Percentiles rank a stretch among this genome's conserved stretches.
phyloP scores from a whole-genome alignment of 140 eudicot species.

The Artemisia princeps region DNA sequence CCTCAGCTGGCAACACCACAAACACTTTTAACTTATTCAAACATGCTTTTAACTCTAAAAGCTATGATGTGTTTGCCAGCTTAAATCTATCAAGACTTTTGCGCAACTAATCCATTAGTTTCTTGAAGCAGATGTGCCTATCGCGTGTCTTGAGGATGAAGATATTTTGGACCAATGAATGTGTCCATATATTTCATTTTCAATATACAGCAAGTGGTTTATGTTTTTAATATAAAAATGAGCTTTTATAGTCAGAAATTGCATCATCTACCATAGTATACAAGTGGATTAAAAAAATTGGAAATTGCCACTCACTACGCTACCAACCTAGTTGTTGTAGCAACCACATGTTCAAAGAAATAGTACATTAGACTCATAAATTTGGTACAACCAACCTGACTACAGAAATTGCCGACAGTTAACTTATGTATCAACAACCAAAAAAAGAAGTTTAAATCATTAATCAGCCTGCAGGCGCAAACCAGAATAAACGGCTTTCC shows the following conservation, averaged over 20 bases:
- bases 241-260: constrained; percentile 18
- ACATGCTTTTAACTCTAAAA: too few relatives aligned
- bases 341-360: constrained; percentile 23
- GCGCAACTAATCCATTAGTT: neutral
- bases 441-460: constrained; percentile 1
- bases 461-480: constrained; percentile 40
- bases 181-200: neutral
- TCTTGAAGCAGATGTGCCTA: neutral
- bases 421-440: constrained; percentile 1
- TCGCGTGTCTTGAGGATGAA: neutral
- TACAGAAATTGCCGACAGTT: constrained; percentile 14
- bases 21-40: too few relatives aligned
- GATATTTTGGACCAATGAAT: neutral
- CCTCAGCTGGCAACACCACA: constrained; percentile 25
- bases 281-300: neutral
- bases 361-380: constrained; percentile 17
- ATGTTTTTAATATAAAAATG: neutral
- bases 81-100: neutral
- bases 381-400: constrained; percentile 38
- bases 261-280: constrained; percentile 17
- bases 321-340: constrained; percentile 30
- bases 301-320: constrained; percentile 13
- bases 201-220: neutral
- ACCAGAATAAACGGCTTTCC: constrained; percentile 69
- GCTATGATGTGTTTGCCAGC: too few relatives aligned